Evolutionary conservation across 805 yeast species (phyloP).

Genomic region (Saitoella complicata): DNA sequence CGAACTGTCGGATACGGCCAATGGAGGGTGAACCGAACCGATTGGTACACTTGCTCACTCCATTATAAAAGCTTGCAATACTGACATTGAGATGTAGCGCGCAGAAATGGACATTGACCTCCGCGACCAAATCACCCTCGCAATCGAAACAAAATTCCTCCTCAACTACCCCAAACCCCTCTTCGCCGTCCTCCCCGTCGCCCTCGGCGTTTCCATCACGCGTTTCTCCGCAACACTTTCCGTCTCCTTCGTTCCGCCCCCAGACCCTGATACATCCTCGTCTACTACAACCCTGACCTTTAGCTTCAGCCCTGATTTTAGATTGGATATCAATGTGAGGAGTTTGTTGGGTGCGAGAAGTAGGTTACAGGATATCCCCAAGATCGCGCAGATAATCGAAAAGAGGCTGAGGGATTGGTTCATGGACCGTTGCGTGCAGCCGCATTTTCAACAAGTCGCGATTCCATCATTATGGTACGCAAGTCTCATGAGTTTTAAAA

Average conservation of each 20-base stretch:
- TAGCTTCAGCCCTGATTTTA: conserved; percentile 80
- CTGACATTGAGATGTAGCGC: conserved; percentile 24
- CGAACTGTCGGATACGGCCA: conserved; percentile 71
- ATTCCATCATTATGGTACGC: conserved; percentile 65
- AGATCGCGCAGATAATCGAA: conserved; percentile 72
- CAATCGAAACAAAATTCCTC: conserved; percentile 63
- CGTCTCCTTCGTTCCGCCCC: neutral
- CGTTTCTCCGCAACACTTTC: conserved; percentile 56
- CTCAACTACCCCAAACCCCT: conserved; percentile 70
- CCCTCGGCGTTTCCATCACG: conserved; percentile 70
- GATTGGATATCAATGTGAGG: conserved; percentile 74
- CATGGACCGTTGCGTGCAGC: conserved; percentile 83
- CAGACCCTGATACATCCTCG: neutral
- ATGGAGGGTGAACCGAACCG: conserved; percentile 34
- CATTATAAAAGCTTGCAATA: neutral
- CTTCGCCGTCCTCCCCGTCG: conserved; percentile 77
- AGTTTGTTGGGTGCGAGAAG: conserved; percentile 88
- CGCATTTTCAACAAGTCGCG: conserved; percentile 71
- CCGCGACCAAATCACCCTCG: conserved; percentile 72
- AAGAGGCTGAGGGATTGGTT: conserved; percentile 74
- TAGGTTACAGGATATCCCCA: conserved; percentile 82
- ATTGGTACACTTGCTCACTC: too few relatives aligned
- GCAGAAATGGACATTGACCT: conserved; percentile 85
- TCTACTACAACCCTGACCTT: conserved; percentile 54
- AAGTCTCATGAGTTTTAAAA: conserved; percentile 23